Conservation (phyloP, 169 alveolate species). For the Theileria luwenshuni region DNA sequence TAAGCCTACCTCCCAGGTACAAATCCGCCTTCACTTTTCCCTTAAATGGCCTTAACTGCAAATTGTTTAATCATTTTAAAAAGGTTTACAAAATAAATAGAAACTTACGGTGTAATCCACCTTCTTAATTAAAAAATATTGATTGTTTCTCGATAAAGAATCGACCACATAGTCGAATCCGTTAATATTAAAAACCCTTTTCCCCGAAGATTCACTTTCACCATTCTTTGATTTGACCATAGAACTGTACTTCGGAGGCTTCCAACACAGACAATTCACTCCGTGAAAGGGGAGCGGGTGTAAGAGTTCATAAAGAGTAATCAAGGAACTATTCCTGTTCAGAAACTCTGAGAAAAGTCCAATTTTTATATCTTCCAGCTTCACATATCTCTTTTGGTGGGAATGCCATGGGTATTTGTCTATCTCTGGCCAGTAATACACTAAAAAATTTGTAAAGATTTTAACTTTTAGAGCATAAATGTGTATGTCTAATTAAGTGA, state of each 20-base stretch:
- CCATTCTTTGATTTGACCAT: constrained; percentile 12
- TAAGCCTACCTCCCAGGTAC: constrained; percentile 55
- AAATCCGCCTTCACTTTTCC: constrained; percentile 73
- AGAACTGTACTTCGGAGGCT: constrained; percentile 48
- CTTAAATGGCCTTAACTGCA: constrained; percentile 71
- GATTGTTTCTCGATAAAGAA: constrained; percentile 17
- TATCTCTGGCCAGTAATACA: constrained; percentile 73
- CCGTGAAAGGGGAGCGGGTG: constrained; percentile 80
- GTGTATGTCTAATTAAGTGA: too few species aligned
- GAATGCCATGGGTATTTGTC: constrained; percentile 82
- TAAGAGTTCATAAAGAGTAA: constrained; percentile 70
- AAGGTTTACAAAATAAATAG: constrained; percentile 9
- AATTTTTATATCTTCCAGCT: constrained; percentile 55
- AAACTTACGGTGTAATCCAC: constrained; percentile 55
- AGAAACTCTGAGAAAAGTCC: constrained; percentile 71
- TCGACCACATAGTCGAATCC: constrained; percentile 32
- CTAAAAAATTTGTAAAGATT: constrained; percentile 18
- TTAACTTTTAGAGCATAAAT: background rate
- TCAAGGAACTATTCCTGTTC: constrained; percentile 35
- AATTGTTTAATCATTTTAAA: background rate
- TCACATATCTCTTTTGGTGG: constrained; percentile 75
- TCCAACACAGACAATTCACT: constrained; percentile 72
- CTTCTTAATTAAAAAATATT: constrained; percentile 43
- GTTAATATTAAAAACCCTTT: constrained; percentile 32
- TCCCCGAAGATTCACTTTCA: background rate